A percentile compares a stretch with the other conserved stretches of the same genome.
phyloP scores from a whole-genome alignment of 2,329 filamentous ascomycete genomes.

The Penicillium sp. region DNA sequence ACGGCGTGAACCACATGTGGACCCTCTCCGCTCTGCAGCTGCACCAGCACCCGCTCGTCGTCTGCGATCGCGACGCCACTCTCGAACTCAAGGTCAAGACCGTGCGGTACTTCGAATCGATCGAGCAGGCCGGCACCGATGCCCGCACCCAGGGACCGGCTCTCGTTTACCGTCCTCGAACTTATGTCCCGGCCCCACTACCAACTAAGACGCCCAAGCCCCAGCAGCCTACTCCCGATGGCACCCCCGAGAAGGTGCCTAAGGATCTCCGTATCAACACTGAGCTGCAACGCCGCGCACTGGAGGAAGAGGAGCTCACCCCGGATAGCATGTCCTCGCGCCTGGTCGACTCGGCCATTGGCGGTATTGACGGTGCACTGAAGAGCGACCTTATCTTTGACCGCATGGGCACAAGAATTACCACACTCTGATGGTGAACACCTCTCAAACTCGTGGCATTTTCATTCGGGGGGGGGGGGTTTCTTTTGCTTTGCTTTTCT shows the following conservation, averaged over 20 bases:
- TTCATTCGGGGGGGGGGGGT: neutral
- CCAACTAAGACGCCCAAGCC: constrained; percentile 19
- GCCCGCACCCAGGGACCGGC: constrained; percentile 45
- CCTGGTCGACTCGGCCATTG: constrained; percentile 47
- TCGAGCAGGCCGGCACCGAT: constrained; percentile 62
- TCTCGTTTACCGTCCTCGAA: constrained; percentile 42
- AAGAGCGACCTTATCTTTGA: constrained; percentile 46
- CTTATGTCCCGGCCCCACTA: constrained; percentile 37
- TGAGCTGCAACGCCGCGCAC: constrained; percentile 34
- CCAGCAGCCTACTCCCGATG: constrained; percentile 28
- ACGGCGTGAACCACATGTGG: constrained; percentile 88
- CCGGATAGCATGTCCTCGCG: constrained; percentile 52
- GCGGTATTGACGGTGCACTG: constrained; percentile 42
- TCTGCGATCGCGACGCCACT: constrained; percentile 78
- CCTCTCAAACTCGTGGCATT: neutral
- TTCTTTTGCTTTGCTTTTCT: neutral
- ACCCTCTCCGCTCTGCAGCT: constrained; percentile 78
- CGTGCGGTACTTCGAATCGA: constrained; percentile 71
- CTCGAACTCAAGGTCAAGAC: constrained; percentile 73
- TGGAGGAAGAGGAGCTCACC: constrained; percentile 47
- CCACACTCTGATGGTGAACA: constrained; percentile 19
- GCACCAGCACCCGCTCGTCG: constrained; percentile 77
- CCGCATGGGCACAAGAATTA: constrained; percentile 44
- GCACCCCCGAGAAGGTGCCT: constrained; percentile 34
- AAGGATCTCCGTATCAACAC: constrained; percentile 50